Evolutionary conservation across 1,284 basidiomycete species (phyloP).

Genomic region (Sutorius eximius): DNA sequence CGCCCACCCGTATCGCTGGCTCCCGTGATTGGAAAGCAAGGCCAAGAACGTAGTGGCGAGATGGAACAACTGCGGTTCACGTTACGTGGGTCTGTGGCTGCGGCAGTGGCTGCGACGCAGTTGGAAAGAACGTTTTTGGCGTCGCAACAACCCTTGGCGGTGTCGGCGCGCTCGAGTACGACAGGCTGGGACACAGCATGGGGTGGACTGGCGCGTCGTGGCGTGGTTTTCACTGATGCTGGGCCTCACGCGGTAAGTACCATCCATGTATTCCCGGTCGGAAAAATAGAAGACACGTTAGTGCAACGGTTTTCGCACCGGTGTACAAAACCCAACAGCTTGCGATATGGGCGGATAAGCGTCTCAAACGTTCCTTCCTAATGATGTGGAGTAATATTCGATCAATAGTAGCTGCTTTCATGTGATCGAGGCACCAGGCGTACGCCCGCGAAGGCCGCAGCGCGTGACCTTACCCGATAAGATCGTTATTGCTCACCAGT

Average conservation of each 20-base stretch:
- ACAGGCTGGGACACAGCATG: background rate
- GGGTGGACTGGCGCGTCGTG: too few species aligned
- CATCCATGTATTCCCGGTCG: too few species aligned
- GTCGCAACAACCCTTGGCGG: background rate
- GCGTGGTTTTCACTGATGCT: too few species aligned
- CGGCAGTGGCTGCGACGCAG: background rate
- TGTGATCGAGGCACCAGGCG: background rate
- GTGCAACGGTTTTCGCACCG: too few species aligned
- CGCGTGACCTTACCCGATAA: background rate
- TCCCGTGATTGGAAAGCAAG: too few species aligned
- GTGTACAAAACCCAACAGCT: too few species aligned
- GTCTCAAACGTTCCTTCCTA: background rate
- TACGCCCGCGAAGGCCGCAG: background rate
- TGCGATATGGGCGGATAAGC: too few species aligned
- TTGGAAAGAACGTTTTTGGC: background rate
- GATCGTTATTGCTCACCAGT: background rate
- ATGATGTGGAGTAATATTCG: background rate
- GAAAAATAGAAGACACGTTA: too few species aligned
- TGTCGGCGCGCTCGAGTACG: background rate
- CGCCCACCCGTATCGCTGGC: too few species aligned
- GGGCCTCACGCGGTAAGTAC: too few species aligned
- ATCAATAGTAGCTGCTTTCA: background rate
- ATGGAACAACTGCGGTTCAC: background rate
- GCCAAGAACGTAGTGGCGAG: too few species aligned
- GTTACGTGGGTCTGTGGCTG: background rate